Conservation (phyloP, 1,139 yeast genomes). For the Taphrina communis region DNA sequence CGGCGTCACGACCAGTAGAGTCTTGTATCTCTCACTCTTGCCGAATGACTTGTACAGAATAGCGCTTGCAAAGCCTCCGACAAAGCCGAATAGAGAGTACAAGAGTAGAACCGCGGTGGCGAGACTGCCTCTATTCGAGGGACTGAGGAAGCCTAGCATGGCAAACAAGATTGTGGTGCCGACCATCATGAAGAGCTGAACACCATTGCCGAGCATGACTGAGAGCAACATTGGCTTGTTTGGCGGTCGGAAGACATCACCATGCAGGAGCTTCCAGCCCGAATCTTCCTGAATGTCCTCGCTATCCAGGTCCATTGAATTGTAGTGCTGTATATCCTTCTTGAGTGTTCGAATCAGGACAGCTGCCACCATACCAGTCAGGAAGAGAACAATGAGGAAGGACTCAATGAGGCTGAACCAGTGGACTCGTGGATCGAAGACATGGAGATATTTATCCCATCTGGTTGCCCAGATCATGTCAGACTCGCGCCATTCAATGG, state of each 20-base stretch:
- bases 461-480: conserved; percentile 94
- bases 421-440: conserved; percentile 88
- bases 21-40: conserved; percentile 83
- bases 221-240: conserved; percentile 71
- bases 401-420: conserved; percentile 93
- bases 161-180: conserved; percentile 79
- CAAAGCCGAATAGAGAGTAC: conserved; percentile 76
- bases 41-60: conserved; percentile 85
- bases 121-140: conserved; percentile 92
- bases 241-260: conserved; percentile 93
- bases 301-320: conserved; percentile 79
- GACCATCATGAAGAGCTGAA: conserved; percentile 80
- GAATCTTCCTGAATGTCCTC: conserved; percentile 89
- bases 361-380: conserved; percentile 80
- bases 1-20: conserved; percentile 83
- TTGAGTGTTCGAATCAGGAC: conserved; percentile 79
- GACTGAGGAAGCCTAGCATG: conserved; percentile 84
- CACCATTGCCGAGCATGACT: conserved; percentile 84
- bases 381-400: conserved; percentile 74
- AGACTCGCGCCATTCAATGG: conserved; percentile 69
- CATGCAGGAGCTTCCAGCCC: conserved; percentile 97
- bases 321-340: conserved; percentile 84
- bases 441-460: conserved; percentile 96
- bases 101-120: conserved; percentile 86
- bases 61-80: conserved; percentile 87